These are phyloP conservation scores for Lichtheimia corymbifera DNA, from an alignment of 371 early-diverging fungal species.

Conservation along the genomic window DNA sequence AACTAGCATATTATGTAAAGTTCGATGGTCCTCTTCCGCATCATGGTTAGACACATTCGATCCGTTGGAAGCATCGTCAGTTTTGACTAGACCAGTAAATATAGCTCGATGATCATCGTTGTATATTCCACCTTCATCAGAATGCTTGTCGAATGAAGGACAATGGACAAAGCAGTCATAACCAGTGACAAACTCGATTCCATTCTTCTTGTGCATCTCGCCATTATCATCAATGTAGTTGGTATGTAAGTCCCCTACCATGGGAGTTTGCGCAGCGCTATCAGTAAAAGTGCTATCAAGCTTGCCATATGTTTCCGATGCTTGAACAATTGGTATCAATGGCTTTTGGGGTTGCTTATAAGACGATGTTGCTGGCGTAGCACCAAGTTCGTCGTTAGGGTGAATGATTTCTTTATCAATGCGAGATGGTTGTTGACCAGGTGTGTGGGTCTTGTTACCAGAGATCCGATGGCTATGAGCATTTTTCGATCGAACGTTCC, in stretches of 20 bases:
- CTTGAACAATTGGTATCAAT: not conserved
- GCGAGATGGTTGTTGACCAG: not conserved
- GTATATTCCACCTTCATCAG: too few relatives aligned
- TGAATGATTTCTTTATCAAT: not conserved
- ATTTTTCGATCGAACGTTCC: slow-evolving; percentile 4
- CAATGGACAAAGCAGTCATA: not conserved
- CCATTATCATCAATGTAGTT: not conserved
- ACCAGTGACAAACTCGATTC: not conserved
- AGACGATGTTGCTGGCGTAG: not conserved
- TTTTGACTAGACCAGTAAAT: too few relatives aligned
- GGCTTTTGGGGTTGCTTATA: not conserved
- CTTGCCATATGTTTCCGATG: slow-evolving; percentile 1
- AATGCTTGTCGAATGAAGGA: not conserved
- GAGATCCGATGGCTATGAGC: not conserved
- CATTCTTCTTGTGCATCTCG: not conserved
- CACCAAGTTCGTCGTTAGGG: not conserved
- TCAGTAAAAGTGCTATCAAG: not conserved
- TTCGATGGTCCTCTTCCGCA: too few relatives aligned
- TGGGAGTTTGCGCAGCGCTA: not conserved
- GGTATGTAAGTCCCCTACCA: not conserved
- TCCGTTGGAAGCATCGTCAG: too few relatives aligned
- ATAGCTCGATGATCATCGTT: too few relatives aligned
- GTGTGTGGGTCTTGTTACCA: not conserved
- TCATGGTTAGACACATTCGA: too few relatives aligned
- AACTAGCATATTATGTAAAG: too few relatives aligned